phyloP scores from a whole-genome alignment of 2,329 filamentous ascomycete species.

The Tetracladium maxilliforme region DNA sequence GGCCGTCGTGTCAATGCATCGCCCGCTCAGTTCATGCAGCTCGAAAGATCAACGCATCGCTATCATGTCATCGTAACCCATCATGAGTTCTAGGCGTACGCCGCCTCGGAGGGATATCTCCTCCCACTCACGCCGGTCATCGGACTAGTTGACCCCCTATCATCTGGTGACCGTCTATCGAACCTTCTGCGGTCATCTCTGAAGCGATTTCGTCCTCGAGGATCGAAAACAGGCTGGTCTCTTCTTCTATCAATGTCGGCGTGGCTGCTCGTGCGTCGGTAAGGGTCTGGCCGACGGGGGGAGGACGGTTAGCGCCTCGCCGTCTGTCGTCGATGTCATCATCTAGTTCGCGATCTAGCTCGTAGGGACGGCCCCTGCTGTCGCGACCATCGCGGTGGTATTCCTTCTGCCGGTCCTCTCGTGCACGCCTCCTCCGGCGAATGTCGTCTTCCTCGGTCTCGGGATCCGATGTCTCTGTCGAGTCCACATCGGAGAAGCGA shows the following conservation, averaged over 20 bases:
- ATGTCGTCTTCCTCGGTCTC: conserved; percentile 5
- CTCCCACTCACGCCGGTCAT: conserved; percentile 13
- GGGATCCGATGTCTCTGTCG: conserved; percentile 12
- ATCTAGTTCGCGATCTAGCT: conserved; percentile 15
- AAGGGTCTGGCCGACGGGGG: not conserved
- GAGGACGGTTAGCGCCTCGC: not conserved
- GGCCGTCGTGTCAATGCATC: too few relatives aligned
- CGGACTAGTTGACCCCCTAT: conserved; percentile 8
- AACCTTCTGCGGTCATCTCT: conserved; percentile 2
- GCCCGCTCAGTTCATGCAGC: too few relatives aligned
- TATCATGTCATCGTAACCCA: too few relatives aligned
- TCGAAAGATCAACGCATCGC: too few relatives aligned
- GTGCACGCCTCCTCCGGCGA: conserved; percentile 34
- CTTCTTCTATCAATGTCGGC: conserved; percentile 2
- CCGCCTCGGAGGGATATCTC: conserved; percentile 9
- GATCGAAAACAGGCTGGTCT: conserved; percentile 7
- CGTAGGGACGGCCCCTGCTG: conserved; percentile 22
- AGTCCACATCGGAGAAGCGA: conserved; percentile 7
- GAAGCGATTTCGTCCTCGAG: conserved; percentile 3
- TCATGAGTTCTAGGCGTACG: too few relatives aligned
- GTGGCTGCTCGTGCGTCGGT: conserved; percentile 1
- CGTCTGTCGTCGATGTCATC: conserved; percentile 1
- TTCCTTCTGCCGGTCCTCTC: conserved; percentile 23
- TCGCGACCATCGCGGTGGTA: conserved; percentile 4
- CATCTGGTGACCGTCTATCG: conserved; percentile 5